phyloP scores from a whole-genome alignment of 345 rosid species.

The Raphanus sativus region DNA sequence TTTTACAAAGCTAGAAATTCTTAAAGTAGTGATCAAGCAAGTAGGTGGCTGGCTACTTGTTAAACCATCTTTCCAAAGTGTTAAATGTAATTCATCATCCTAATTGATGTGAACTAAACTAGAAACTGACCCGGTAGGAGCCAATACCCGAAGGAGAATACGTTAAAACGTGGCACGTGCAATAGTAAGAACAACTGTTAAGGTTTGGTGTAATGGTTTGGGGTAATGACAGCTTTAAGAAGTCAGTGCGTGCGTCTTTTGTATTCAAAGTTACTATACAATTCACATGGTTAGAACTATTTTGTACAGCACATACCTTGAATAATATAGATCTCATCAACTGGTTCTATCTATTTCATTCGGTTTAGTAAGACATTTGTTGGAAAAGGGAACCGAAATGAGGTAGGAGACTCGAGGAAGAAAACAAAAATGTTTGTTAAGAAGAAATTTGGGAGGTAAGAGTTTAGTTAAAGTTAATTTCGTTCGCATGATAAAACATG shows the following conservation, averaged over 20 bases:
- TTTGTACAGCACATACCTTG: neutral
- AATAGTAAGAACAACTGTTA: neutral
- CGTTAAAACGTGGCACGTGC: neutral
- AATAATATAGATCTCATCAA: neutral
- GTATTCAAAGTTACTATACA: neutral
- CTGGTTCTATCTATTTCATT: neutral
- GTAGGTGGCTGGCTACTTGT: neutral
- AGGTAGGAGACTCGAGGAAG: neutral
- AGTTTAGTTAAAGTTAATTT: neutral
- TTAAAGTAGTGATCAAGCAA: neutral
- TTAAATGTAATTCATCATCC: neutral
- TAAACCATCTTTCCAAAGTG: neutral
- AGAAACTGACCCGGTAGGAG: neutral
- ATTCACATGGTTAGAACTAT: neutral
- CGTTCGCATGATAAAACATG: constrained; percentile 17
- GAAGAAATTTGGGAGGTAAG: neutral
- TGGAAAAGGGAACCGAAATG: neutral
- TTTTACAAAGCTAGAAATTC: neutral
- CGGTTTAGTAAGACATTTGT: neutral
- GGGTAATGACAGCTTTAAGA: neutral
- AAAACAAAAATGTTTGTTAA: neutral
- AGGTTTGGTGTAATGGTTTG: neutral
- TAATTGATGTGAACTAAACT: neutral
- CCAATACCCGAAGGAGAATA: neutral
- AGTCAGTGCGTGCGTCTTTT: neutral